Evolutionary conservation across 169 alveolate species (phyloP), one percentile per base, ranked within the genome.

Genomic region (Miamiensis avidus): DNA sequence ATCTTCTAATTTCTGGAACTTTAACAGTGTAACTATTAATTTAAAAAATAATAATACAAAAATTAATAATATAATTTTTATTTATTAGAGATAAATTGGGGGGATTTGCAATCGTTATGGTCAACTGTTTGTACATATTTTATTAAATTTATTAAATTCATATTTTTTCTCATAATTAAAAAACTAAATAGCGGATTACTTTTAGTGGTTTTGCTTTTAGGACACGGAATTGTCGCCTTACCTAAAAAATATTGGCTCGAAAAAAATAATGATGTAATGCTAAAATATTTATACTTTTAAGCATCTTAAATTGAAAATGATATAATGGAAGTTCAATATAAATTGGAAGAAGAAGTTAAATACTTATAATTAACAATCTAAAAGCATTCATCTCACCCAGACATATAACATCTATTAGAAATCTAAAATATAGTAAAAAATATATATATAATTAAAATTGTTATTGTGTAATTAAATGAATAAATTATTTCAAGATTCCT

Each of bases 151-250:
- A 20, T 32, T 0, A 31, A 27, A 27, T 77, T 34, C 30, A 33
- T 34, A 34, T 0, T 32, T 49, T 79, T 64, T 25, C n/a, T 49
- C 20, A 79, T 79, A 49, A 25, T 1, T 32, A 31, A 1, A 31
- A 75, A 75, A 75, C 34, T 27, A 0, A 34, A 29, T 4, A 86
- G 93, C 89, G 93, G 93, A 34, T 34, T 84, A 25, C 30, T 87
- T 31, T 72, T 91, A 75, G 88, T 91, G 30, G 88, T 90, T 65
- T 28, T 91, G 29, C 49, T 91, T 34, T 31, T 91, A 86, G 95
- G 95, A 1, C 84, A 91, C 76, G 95, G 95, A 26, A 74, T 91
- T 1, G 93, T 91, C 11, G 91, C 91, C 16, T 88, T 91, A n/a
- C 95, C 95, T 29, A 89, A 83, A 65, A 86, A 77, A 74, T 86